Percentiles rank a stretch among this genome's conserved stretches.
phyloP scores from a whole-genome alignment of 1,139 yeast species.

The Kluyveromyces sp. region DNA sequence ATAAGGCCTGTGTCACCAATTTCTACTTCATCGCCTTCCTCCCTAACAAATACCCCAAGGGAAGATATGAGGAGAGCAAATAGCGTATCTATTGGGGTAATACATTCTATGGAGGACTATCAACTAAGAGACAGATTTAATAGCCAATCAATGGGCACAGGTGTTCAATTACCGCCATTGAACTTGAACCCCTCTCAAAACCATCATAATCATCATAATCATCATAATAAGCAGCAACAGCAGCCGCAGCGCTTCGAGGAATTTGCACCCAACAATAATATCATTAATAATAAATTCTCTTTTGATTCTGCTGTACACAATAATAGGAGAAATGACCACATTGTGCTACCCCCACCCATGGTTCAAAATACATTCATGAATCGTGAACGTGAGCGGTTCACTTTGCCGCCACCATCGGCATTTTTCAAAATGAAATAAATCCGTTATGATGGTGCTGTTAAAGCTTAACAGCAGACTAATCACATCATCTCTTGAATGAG shows the following conservation, averaged over 20 bases:
- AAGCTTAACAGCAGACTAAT: no score
- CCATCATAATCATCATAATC: no score
- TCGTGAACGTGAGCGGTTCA: neutral
- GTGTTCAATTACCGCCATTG: slow-evolving; percentile 1
- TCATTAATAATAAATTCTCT: neutral
- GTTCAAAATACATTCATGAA: neutral
- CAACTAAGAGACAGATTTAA: neutral
- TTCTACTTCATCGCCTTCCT: neutral
- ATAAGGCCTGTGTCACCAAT: slow-evolving; percentile 2
- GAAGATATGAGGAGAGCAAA: neutral
- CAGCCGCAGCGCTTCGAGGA: neutral
- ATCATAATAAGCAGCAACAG: no score
- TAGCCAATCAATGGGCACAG: neutral
- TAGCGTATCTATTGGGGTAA: neutral
- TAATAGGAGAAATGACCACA: slow-evolving; percentile 1
- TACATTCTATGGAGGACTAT: neutral
- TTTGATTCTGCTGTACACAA: neutral
- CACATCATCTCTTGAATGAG: no score
- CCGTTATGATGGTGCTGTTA: neutral
- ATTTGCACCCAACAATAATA: neutral
- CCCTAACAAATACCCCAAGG: neutral
- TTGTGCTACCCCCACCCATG: slow-evolving; percentile 3
- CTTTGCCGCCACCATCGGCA: slow-evolving; percentile 5
- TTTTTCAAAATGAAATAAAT: neutral
- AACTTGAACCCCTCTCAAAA: neutral